Evolutionary conservation across 371 early-diverging fungal species (phyloP), one percentile per base, ranked within the genome.

Genomic region (Mucor mucedo): DNA sequence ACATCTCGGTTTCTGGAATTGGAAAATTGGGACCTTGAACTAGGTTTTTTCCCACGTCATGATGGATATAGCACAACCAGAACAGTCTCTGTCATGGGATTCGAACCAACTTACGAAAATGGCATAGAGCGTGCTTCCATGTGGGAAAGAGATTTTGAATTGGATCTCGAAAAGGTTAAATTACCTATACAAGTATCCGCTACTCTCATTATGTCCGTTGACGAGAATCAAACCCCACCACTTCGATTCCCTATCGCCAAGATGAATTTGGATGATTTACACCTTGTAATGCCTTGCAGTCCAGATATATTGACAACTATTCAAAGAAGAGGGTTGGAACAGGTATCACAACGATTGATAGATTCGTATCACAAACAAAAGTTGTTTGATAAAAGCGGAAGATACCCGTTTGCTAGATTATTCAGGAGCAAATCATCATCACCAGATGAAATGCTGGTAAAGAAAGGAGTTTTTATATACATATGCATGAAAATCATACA

Each of bases 41-140:
- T 67, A 2, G 52, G 61, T 21, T 39, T 66, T 5, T 21, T 16
- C 29, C 40, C 47, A 33, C 30, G n/a, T n/a, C n/a, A n/a, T n/a
- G n/a, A n/a, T n/a, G n/a, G n/a, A n/a, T n/a, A 41, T 21, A 29
- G 14, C n/a, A 7, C 48, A 47, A 41, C 56, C 28, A 3, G 11
- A 14, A 27, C 27, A 6, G 11, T 70, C 11, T 35, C 70, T 4
- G 45, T 70, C 2, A 28, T 62, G 49, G 70, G 66, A 0, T 66
- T 70, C 35, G 66, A 70, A 41, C 30, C 63, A 10, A 47, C 52
- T 39, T 70, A 62, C 29, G 66, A 70, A 47, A 66, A 66, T 54
- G 60, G 60, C 1, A 59, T 60, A 8, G 70, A 70, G 21, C 62
- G 60, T 30, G 58, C 58, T 55, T 16, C 54, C n/a, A 29, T 62